Evolutionary conservation across 1,284 basidiomycete genomes (phyloP), one percentile per base, ranked within the genome.

Genomic region (Chalciporus piperatoides): DNA sequence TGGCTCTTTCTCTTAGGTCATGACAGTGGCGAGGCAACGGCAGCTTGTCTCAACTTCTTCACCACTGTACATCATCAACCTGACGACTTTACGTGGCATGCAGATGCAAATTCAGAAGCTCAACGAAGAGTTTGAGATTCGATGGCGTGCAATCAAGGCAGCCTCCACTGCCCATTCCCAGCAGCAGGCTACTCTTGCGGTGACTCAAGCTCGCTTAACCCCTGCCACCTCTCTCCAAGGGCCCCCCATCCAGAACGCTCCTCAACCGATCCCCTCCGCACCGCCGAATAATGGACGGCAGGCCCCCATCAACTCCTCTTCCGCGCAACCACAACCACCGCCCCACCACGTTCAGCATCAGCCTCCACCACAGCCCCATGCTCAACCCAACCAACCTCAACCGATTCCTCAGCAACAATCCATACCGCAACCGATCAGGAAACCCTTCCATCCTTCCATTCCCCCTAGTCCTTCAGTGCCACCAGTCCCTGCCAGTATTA

Each of bases 1-100:
- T 50, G 44, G 25, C 32, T 42, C 14, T 23, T 33, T 51, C 42
- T 46, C 24, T 40, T 54, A 87, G 82, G 74, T 78, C 40, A 59
- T 72, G 44, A 74, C 76, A 4, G 75, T 79, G 15, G 66, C 70
- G 37, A 73, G 73, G 41, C 85, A 88, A 68, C 69, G 77, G 27
- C 60, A 59, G 6, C 64, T 81, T 49, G 57, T 80, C 14, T 62
- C 72, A 2, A 65, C 67, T 8, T 61, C 68, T 8, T 71, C 68
- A 46, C 78, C 80, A 23, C 77, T 76, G 36, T 84, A 75, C 56
- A 72, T 84, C 33, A 57, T 84, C 15, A 65, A 60, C 27, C 49
- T 79, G 10, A 60, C 71, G 0, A 68, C 63, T 21, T 65, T 86
- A 30, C 73, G 74, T 38, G 62, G 46, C 32, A 79, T 84, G 75